phyloP scores from a whole-genome alignment of 2,329 filamentous ascomycete species.

The Aspergillus candidus region DNA sequence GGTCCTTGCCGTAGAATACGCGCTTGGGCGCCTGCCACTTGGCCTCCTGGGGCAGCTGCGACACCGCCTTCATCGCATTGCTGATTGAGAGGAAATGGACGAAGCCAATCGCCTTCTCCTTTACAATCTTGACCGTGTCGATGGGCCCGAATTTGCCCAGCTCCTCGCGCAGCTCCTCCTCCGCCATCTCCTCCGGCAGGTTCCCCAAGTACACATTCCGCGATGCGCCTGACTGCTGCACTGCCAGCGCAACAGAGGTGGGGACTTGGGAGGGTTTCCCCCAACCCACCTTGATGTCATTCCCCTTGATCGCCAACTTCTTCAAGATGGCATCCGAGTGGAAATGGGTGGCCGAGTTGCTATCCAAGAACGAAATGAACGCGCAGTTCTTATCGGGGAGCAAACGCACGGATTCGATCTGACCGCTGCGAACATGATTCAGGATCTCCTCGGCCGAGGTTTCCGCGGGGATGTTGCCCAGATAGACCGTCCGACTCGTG shows the following conservation, averaged over 20 bases:
- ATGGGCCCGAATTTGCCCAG: slow-evolving; percentile 94
- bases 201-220: slow-evolving; percentile 97
- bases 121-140: slow-evolving; percentile 94
- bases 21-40: slow-evolving; percentile 95
- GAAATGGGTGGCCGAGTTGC: slow-evolving; percentile 96
- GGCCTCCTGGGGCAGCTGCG: slow-evolving; percentile 88
- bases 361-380: slow-evolving; percentile 98
- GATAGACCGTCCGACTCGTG: slow-evolving; percentile 91
- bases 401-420: slow-evolving; percentile 97
- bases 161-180: slow-evolving; percentile 90
- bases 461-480: slow-evolving; percentile 97
- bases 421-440: slow-evolving; percentile 90
- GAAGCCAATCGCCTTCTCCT: slow-evolving; percentile 97
- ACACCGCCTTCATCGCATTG: slow-evolving; percentile 96
- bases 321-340: slow-evolving; percentile 99
- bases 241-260: slow-evolving; percentile 91
- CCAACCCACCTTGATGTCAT: slow-evolving; percentile 99
- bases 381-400: slow-evolving; percentile 99
- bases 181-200: slow-evolving; percentile 78
- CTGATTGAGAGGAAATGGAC: slow-evolving; percentile 96
- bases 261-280: slow-evolving; percentile 97
- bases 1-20: slow-evolving; percentile 98
- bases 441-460: slow-evolving; percentile 95
- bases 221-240: slow-evolving; percentile 94
- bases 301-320: slow-evolving; percentile 96